Evolutionary conservation across 2,329 filamentous ascomycete genomes (phyloP), one percentile per base, ranked within the genome.

Genomic region (Apiospora phragmitis): DNA sequence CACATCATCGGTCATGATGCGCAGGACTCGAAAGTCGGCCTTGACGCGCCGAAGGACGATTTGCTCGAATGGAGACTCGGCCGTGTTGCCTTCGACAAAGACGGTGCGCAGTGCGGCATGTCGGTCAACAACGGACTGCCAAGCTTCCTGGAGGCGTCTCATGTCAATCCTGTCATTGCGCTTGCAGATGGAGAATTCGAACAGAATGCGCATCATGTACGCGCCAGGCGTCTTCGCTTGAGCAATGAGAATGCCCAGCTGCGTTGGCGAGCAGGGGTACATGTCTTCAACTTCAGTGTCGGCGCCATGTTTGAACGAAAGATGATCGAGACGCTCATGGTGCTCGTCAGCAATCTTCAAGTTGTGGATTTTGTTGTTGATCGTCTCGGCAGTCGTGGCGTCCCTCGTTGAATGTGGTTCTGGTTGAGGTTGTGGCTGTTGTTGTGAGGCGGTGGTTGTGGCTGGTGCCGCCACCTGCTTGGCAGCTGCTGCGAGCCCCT

Each of bases 21-120:
- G 38, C 18, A 42, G 14, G n/a, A 65, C 65, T 16, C 26, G 29
- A 24, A 70, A 68, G 12, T 55, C 49, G 1, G 69, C 69, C 21
- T 68, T 68, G 35, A 68, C 65, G n/a, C 51, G 66, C 14, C 66
- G 69, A 5, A 70, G 42, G n/a, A 70, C 69, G 47, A 70, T 41
- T 65, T 70, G 69, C 26, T 70, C 69, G 6, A 70, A 32, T 8
- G 69, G 69, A 8, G 49, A 55, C 24, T 70, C 47, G 9, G 66
- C 35, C 16, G 65, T 70, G 29, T 32, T 69, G 26, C 67, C 70
- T 69, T 71, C 70, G 26, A 69, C 51, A n/a, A 71, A 71, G 35
- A 69, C 66, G 18, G 70, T 69, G 24, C 70, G 67, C 1, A 71
- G 55, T 18, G 59, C 51, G 21, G 70, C 26, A 66, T 71, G 70